Evolutionary conservation across 2,329 filamentous ascomycete species (phyloP), one percentile per base, ranked within the genome.

Genomic region (Calycina marina): DNA sequence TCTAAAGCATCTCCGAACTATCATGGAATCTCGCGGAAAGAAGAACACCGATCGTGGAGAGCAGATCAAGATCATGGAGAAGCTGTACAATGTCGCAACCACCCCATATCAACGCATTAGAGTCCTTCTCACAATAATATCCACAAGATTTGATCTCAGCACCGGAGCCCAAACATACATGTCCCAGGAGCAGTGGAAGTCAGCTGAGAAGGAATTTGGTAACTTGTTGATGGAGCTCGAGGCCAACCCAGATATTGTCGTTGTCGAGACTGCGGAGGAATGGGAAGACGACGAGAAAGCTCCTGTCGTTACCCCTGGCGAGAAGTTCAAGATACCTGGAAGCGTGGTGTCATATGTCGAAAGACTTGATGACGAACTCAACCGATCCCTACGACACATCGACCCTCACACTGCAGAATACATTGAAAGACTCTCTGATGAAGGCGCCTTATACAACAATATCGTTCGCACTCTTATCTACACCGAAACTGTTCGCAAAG

Each of bases 261-360:
- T 98, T 29, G 67, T 90, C 14, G 90, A 98, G 61, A 77, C 72
- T 45, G 90, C 84, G 14, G 90, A 98, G 55, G 90, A 98, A 60
- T 96, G 90, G 90, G 90, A 98, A 47, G 90, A 98, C 51, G 92
- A 98, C 46, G 92, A 98, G 49, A 96, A 94, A 66, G 70, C 76
- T 25, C 90, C 90, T 10, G 67, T 67, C 18, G 65, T 88, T 45
- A 72, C 70, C 36, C 58, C 68, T 14, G 82, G 74, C 41, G 77
- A 93, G 56, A 79, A 72, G 55, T 81, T 93, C 68, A 86, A 80
- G 63, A 72, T 98, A 36, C 83, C 90, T 13, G 92, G 90, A 53
- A 94, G 84, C 63, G 66, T 96, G 39, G 83, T 94, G 28, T 96
- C 90, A 0, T 92, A 88, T 53, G 74, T 93, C 18, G 90, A 98